A percentile compares a stretch with the other conserved stretches of the same genome.
phyloP scores from a whole-genome alignment of 2,329 filamentous ascomycete species.

The Xylariaceae sp. region DNA sequence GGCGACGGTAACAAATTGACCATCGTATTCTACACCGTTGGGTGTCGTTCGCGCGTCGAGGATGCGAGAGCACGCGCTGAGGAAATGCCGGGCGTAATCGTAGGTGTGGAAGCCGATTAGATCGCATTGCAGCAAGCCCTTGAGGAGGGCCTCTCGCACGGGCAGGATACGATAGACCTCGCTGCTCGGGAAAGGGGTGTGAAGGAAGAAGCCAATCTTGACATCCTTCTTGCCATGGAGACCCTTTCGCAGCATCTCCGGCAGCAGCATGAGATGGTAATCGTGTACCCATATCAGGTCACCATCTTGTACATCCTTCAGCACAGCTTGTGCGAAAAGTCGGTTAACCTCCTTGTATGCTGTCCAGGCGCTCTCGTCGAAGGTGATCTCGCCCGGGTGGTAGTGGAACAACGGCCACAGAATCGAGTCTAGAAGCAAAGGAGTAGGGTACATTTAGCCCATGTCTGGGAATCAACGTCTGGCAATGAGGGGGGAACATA shows the following conservation, averaged over 20 bases:
- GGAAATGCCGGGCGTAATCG: conserved; percentile 96
- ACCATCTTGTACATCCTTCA: conserved; percentile 82
- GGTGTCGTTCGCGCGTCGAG: conserved; percentile 78
- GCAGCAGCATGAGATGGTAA: conserved; percentile 96
- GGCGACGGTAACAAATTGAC: conserved; percentile 82
- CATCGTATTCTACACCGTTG: conserved; percentile 86
- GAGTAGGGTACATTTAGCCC: no score
- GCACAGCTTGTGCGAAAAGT: conserved; percentile 82
- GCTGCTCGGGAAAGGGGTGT: conserved; percentile 93
- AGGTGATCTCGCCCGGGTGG: conserved; percentile 96
- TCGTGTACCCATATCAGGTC: conserved; percentile 98
- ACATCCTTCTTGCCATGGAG: conserved; percentile 78
- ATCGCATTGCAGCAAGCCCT: conserved; percentile 87
- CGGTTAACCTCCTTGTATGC: conserved; percentile 92
- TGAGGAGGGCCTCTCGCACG: conserved; percentile 80
- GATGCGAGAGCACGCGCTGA: conserved; percentile 94
- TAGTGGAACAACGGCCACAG: conserved; percentile 99
- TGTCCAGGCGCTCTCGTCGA: conserved; percentile 90
- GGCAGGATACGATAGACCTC: conserved; percentile 96
- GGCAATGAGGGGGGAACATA: conserved; percentile 39
- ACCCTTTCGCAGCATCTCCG: conserved; percentile 89
- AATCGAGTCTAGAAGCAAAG: conserved; percentile 89
- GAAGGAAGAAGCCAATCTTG: conserved; percentile 97
- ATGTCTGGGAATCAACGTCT: conserved; percentile 3
- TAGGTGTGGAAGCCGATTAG: conserved; percentile 98